Conservation (phyloP, 768 basidiomycete species). For the Postia placenta region DNA sequence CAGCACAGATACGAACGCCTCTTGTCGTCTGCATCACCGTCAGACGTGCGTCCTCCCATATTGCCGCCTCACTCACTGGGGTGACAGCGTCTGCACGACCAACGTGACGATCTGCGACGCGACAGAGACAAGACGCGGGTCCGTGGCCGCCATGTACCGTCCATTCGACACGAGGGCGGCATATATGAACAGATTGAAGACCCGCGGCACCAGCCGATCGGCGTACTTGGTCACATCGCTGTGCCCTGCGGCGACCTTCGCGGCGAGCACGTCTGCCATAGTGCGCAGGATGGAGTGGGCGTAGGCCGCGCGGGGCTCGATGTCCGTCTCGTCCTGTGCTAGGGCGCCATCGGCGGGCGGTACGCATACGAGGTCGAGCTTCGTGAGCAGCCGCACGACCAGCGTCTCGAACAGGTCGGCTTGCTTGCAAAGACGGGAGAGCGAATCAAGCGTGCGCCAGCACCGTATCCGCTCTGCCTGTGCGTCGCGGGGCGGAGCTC, state of each 20-base stretch:
- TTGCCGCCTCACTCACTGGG: constrained; percentile 49
- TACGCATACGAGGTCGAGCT: constrained; percentile 66
- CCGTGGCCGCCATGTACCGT: constrained; percentile 27
- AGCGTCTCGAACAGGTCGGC: constrained; percentile 80
- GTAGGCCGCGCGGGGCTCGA: constrained; percentile 73
- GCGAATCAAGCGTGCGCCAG: constrained; percentile 60
- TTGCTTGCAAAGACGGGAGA: constrained; percentile 68
- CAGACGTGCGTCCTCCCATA: neutral
- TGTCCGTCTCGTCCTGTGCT: constrained; percentile 25
- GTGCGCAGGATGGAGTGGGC: constrained; percentile 76
- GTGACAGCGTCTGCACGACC: constrained; percentile 55
- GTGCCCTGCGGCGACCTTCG: constrained; percentile 43
- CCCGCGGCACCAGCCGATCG: constrained; percentile 63
- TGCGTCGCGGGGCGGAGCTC: constrained; percentile 50
- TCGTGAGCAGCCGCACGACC: constrained; percentile 68
- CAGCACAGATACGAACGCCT: constrained; percentile 42
- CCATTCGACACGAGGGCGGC: constrained; percentile 27
- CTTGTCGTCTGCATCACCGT: constrained; percentile 50
- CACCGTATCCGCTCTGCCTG: constrained; percentile 51
- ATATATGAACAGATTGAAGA: constrained; percentile 61
- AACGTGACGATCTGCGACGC: constrained; percentile 63
- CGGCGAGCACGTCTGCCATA: constrained; percentile 52
- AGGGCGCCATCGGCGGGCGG: constrained; percentile 21
- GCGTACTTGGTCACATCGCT: constrained; percentile 76
- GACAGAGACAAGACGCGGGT: constrained; percentile 51